Evolutionary conservation across 495 filamentous ascomycete species (phyloP), one percentile per base, ranked within the genome.

Genomic region (Amphirosellinia nigrospora): DNA sequence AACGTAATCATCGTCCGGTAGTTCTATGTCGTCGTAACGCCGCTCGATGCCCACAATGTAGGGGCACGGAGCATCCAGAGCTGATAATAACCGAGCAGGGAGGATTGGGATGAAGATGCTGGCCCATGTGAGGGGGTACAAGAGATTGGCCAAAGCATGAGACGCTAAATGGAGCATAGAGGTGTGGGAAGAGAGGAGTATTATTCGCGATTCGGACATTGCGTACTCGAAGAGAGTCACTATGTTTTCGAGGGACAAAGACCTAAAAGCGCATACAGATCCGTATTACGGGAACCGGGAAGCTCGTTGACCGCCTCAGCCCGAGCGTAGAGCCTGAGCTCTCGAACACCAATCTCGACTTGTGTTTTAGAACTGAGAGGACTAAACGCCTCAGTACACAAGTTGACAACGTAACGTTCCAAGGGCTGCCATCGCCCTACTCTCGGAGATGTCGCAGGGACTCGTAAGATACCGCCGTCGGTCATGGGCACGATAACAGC

Each of bases 1-100:
- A 21, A 98, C 94, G 77, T 95, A 98, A 76, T 98, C 96, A 73
- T 98, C 96, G n/a, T 97, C 93, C 0, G 96, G 96, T 41, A 97
- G 86, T 68, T 96, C 92, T 61, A 96, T 89, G 71, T 91, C 91
- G 71, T 98, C 96, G 80, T 98, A 99, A 48, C 96, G 88, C 64
- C 93, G 87, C 79, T 99, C 96, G 46, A 99, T 93, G 53, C 96
- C 96, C 23, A 97, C 92, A 69, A 99, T 97, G 75, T 98, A 99
- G 0, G 96, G 96, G 71, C 96, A 98, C 21, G 96, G 96, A 1
- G 96, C 96, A 75, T 98, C 95, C 23, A 98, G 85, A 9, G 93
- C 94, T 66, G 94, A 93, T 19, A 98, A 84, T 43, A 98, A 82
- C 38, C 95, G 88, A 21, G 93, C 94, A 28, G 95, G 95, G 28